These are phyloP conservation scores for Incumbomyces delicatus DNA, from an alignment of 2,329 filamentous ascomycete genomes.

Conservation along the genomic window DNA sequence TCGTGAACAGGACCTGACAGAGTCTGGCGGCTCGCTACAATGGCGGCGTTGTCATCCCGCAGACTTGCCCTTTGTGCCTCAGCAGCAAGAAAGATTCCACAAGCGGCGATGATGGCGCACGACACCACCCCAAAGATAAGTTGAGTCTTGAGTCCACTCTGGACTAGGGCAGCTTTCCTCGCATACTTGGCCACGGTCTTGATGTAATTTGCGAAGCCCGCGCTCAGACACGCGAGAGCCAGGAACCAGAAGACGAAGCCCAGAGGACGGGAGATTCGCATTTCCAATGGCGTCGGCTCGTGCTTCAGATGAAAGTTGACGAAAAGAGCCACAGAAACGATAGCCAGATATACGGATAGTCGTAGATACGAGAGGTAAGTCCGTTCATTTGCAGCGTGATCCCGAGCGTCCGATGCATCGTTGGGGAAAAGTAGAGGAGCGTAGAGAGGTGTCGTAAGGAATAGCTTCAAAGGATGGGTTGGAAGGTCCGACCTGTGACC, in stretches of 20 bases:
- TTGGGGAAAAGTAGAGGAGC: constrained; percentile 59
- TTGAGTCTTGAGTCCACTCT: constrained; percentile 90
- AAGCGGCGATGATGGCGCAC: constrained; percentile 35
- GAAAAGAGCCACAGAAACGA: constrained; percentile 83
- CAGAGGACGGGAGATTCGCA: constrained; percentile 68
- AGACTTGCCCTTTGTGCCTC: constrained; percentile 19
- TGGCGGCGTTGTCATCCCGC: background rate
- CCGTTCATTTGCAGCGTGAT: constrained; percentile 57
- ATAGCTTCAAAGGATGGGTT: constrained; percentile 29
- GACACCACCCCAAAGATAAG: constrained; percentile 47
- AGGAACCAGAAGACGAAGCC: constrained; percentile 83
- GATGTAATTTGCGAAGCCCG: constrained; percentile 80
- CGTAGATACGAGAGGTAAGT: constrained; percentile 86
- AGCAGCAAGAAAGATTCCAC: constrained; percentile 35
- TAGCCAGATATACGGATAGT: constrained; percentile 78
- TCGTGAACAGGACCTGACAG: background rate
- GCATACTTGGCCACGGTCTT: constrained; percentile 74
- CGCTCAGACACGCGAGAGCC: constrained; percentile 62
- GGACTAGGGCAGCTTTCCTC: constrained; percentile 68
- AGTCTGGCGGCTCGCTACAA: background rate
- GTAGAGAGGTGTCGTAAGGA: constrained; percentile 45
- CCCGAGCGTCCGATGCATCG: constrained; percentile 53
- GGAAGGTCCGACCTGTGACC: constrained; percentile 8
- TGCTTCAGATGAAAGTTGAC: constrained; percentile 84
- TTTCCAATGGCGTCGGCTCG: constrained; percentile 60